Conservation (phyloP, 2,329 filamentous ascomycete species). For the Moelleriella libera region DNA sequence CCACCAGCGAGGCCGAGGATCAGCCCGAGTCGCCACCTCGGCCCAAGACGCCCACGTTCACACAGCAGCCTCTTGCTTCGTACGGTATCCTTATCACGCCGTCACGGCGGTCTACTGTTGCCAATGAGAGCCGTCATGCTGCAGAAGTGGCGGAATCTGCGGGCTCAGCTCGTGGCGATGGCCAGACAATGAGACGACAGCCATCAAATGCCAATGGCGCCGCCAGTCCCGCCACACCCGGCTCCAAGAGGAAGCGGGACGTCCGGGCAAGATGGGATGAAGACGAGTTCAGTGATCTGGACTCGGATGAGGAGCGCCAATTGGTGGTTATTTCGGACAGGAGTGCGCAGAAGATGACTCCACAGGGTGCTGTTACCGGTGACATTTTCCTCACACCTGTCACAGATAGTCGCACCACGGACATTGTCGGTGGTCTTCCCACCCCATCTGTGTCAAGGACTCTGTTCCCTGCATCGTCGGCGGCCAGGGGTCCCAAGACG, state of each 20-base stretch:
- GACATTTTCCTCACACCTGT: slow-evolving; percentile 13
- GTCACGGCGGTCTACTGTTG: slow-evolving; percentile 3
- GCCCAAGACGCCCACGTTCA: slow-evolving; percentile 13
- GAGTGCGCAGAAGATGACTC: slow-evolving; percentile 14
- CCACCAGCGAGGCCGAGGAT: background rate
- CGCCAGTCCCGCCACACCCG: slow-evolving; percentile 3
- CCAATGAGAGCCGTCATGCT: background rate
- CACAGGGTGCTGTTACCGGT: slow-evolving; percentile 1
- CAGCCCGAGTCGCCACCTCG: slow-evolving; percentile 1
- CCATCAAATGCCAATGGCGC: too few species aligned
- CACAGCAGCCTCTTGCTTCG: slow-evolving; percentile 13
- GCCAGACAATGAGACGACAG: background rate
- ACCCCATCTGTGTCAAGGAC: slow-evolving; percentile 22
- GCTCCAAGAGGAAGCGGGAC: slow-evolving; percentile 16
- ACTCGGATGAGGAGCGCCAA: slow-evolving; percentile 24
- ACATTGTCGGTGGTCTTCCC: slow-evolving; percentile 12
- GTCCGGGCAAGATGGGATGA: slow-evolving; percentile 11
- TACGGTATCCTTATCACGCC: slow-evolving; percentile 15
- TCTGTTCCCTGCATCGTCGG: slow-evolving; percentile 16
- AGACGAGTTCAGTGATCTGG: slow-evolving; percentile 18
- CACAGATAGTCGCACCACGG: slow-evolving; percentile 7
- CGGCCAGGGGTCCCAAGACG: slow-evolving; percentile 16
- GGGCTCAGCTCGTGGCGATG: background rate
- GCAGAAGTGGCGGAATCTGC: background rate
- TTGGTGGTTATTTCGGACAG: slow-evolving; percentile 20